phyloP scores from a whole-genome alignment of 2,329 filamentous ascomycete genomes.

The Didymella arachidicola region DNA sequence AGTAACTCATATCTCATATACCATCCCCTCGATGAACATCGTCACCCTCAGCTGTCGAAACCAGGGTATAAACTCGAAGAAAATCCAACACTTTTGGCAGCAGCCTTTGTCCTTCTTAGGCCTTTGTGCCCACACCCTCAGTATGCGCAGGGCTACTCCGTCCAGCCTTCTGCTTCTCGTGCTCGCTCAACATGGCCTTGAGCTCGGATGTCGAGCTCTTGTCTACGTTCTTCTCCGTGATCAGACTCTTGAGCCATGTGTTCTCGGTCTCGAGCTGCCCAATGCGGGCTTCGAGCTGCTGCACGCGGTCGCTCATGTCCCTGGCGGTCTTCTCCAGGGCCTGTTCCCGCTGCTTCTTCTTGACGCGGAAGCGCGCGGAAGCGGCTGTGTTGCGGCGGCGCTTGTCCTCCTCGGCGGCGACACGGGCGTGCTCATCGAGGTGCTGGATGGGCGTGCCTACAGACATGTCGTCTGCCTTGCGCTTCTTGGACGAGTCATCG shows the following conservation, averaged over 20 bases:
- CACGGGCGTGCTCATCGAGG: slow-evolving; percentile 56
- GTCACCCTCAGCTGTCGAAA: slow-evolving; percentile 3
- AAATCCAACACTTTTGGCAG: slow-evolving; percentile 36
- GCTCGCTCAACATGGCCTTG: slow-evolving; percentile 45
- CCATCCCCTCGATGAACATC: neutral
- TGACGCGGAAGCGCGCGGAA: slow-evolving; percentile 62
- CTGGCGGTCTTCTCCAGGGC: slow-evolving; percentile 60
- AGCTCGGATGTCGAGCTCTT: slow-evolving; percentile 44
- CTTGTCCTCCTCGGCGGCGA: slow-evolving; percentile 62
- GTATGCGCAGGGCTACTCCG: slow-evolving; percentile 49
- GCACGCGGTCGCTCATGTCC: slow-evolving; percentile 60
- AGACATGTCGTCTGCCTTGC: slow-evolving; percentile 53
- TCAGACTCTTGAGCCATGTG: slow-evolving; percentile 60
- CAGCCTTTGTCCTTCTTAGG: slow-evolving; percentile 39
- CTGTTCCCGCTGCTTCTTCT: slow-evolving; percentile 64
- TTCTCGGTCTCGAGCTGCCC: slow-evolving; percentile 63
- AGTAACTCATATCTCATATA: slow-evolving; percentile 10
- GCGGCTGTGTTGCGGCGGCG: slow-evolving; percentile 62
- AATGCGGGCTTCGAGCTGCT: slow-evolving; percentile 62
- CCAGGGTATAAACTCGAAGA: slow-evolving; percentile 2
- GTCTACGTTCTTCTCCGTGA: slow-evolving; percentile 58
- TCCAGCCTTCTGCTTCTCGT: slow-evolving; percentile 42
- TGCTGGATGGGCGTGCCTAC: slow-evolving; percentile 40
- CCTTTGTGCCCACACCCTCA: slow-evolving; percentile 49
- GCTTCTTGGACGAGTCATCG: slow-evolving; percentile 54